These are phyloP conservation scores for Paramecium tetraurelia DNA, from an alignment of 73 alveolate species.

Conservation along the genomic window DNA sequence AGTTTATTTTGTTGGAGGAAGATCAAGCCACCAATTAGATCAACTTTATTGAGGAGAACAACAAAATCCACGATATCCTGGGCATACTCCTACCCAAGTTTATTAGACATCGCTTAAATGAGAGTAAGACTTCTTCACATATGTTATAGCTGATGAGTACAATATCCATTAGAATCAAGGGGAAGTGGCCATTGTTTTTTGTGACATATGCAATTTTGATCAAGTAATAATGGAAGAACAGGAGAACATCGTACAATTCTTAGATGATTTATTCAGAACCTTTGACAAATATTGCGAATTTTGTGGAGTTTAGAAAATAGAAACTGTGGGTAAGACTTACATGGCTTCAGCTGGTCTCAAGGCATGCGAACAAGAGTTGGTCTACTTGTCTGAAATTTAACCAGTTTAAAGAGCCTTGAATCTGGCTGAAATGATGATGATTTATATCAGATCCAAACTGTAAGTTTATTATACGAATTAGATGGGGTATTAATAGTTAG, in stretches of 20 bases:
- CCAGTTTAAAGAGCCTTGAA: conserved; percentile 57
- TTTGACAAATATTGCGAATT: conserved; percentile 38
- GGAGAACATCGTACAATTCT: conserved; percentile 24
- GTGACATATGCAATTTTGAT: conserved; percentile 58
- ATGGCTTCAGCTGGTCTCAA: conserved; percentile 60
- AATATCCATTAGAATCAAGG: conserved; percentile 42
- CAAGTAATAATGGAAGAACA: conserved; percentile 48
- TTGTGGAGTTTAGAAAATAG: conserved; percentile 55
- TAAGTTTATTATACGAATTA: background rate
- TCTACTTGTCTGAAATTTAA: background rate
- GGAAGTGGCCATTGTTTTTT: conserved; percentile 43
- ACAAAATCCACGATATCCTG: conserved; percentile 37
- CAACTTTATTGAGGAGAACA: conserved; percentile 28
- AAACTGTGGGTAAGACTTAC: conserved; percentile 60
- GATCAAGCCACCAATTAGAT: conserved; percentile 19
- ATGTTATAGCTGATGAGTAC: conserved; percentile 1
- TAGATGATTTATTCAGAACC: conserved; percentile 42
- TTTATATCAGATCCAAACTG: background rate
- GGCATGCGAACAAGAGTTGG: conserved; percentile 49
- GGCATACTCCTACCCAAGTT: conserved; percentile 48
- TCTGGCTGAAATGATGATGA: conserved; percentile 19
- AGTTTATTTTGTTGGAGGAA: background rate
- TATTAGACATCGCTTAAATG: conserved; percentile 33
- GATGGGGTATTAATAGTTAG: background rate
- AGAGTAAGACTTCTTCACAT: background rate